Conservation (phyloP, 805 yeast species). For the Sugiyamaella valdiviana region DNA sequence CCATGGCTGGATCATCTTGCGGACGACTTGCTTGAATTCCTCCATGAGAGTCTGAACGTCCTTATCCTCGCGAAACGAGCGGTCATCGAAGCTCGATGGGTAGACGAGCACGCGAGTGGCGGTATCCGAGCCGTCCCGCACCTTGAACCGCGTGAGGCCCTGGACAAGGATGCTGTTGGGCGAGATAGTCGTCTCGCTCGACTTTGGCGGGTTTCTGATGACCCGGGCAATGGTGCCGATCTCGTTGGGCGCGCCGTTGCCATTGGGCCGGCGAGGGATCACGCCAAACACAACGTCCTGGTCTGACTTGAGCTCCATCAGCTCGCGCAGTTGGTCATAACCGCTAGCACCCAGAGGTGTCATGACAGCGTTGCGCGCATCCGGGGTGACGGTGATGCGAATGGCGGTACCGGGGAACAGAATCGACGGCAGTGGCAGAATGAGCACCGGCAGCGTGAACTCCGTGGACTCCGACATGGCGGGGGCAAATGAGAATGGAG, state of each 20-base stretch:
- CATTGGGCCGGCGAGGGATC: slow-evolving; percentile 5
- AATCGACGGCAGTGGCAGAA: slow-evolving; percentile 9
- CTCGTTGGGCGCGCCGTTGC: slow-evolving; percentile 7
- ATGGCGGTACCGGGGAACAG: slow-evolving; percentile 14
- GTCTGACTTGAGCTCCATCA: slow-evolving; percentile 7
- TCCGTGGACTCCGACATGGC: slow-evolving; percentile 5
- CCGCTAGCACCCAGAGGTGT: slow-evolving; percentile 3
- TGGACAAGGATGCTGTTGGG: slow-evolving; percentile 8
- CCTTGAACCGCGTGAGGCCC: slow-evolving; percentile 17
- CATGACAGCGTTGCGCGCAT: not conserved
- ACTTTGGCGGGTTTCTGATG: slow-evolving; percentile 5
- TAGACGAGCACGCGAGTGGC: slow-evolving; percentile 3
- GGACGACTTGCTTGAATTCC: slow-evolving; percentile 10
- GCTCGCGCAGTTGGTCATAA: not conserved
- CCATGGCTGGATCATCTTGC: slow-evolving; percentile 11
- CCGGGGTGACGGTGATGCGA: slow-evolving; percentile 6
- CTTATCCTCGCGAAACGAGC: not conserved
- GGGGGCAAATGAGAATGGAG: not conserved
- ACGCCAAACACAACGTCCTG: slow-evolving; percentile 8
- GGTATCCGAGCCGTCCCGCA: slow-evolving; percentile 13
- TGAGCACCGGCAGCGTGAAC: slow-evolving; percentile 6
- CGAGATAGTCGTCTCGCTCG: slow-evolving; percentile 4
- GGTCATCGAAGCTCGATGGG: slow-evolving; percentile 3
- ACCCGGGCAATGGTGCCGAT: slow-evolving; percentile 24
- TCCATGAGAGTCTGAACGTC: slow-evolving; percentile 7